phyloP scores from a whole-genome alignment of 164 flowering plant species.

The Berberis vulgaris region DNA sequence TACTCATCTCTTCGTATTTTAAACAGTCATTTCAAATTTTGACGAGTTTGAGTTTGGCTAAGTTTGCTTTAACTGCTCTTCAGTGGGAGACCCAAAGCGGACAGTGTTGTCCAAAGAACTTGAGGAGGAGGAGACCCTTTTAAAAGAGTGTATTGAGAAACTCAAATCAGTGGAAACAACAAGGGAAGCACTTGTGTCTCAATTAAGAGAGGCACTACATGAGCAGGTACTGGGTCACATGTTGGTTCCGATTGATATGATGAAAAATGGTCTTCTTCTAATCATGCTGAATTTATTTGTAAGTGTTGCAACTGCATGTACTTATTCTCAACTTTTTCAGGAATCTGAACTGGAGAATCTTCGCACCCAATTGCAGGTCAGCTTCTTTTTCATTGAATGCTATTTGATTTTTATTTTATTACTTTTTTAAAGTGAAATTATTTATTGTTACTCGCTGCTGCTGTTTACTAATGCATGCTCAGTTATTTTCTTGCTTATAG shows the following conservation, averaged over 20 bases:
- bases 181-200: constrained; percentile 62
- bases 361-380: constrained; percentile 92
- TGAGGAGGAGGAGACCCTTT: constrained; percentile 59
- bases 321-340: constrained; percentile 30
- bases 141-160: constrained; percentile 74
- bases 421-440: no score
- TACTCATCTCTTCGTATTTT: no score
- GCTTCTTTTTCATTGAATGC: background rate
- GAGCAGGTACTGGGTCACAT: constrained; percentile 54
- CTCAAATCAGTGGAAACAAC: constrained; percentile 68
- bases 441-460: no score
- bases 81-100: constrained; percentile 71
- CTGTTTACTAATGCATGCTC: no score
- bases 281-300: background rate
- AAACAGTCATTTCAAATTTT: no score
- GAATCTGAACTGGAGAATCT: constrained; percentile 89
- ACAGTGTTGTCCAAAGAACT: constrained; percentile 56
- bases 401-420: background rate
- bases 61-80: constrained; percentile 11
- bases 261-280: constrained; percentile 2
- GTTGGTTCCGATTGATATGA: background rate
- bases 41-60: constrained; percentile 1
- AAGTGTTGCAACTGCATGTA: constrained; percentile 6
- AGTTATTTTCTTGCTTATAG: no score
- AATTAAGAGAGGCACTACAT: constrained; percentile 71